phyloP scores from a whole-genome alignment of 2,329 filamentous ascomycete genomes.

The Fusarium circinatum region DNA sequence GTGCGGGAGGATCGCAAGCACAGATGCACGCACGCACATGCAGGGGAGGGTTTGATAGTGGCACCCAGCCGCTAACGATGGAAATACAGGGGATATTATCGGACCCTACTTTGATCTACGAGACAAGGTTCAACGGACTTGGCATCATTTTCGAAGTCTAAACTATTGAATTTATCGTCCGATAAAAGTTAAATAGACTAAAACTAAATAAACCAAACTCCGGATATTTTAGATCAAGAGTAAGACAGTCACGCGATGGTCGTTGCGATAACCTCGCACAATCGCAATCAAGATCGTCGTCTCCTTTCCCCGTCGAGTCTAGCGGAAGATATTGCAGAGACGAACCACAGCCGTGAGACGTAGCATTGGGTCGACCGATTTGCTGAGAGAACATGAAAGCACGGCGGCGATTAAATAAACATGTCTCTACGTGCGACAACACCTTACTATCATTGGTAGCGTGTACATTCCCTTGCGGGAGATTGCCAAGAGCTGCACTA shows the following conservation, averaged over 20 bases:
- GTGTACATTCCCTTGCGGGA: neutral
- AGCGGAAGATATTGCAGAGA: neutral
- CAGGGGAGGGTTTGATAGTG: conserved; percentile 24
- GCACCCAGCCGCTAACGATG: conserved; percentile 1
- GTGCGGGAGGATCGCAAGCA: conserved; percentile 3
- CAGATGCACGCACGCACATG: neutral
- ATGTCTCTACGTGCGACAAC: conserved; percentile 20
- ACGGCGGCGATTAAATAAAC: neutral
- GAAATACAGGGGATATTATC: conserved; percentile 3
- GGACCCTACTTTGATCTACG: neutral
- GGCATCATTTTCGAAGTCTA: neutral
- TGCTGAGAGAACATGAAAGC: conserved; percentile 2
- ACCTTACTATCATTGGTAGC: conserved; percentile 2
- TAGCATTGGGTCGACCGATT: conserved; percentile 11
- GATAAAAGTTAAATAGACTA: neutral
- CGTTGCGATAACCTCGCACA: neutral
- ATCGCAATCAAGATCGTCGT: neutral
- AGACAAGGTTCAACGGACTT: neutral
- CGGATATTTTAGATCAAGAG: neutral
- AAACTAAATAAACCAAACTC: neutral
- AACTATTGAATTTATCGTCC: neutral
- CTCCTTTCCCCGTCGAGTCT: conserved; percentile 7
- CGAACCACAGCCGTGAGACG: conserved; percentile 5
- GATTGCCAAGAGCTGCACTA: neutral
- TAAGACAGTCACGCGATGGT: neutral